Conservation (phyloP, 768 basidiomycete species). For the Pisolithus sp. region DNA sequence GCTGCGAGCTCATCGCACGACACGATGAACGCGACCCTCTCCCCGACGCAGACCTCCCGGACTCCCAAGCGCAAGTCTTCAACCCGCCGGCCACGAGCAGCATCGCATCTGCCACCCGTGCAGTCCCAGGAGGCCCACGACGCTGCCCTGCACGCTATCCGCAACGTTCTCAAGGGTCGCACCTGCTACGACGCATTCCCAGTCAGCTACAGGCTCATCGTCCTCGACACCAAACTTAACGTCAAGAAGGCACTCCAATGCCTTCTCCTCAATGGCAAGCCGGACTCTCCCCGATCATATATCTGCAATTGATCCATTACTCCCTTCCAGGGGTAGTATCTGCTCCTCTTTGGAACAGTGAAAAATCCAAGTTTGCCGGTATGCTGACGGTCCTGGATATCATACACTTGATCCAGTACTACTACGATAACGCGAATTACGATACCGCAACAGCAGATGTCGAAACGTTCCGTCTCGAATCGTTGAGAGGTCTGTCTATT, state of each 20-base stretch:
- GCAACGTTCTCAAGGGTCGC: slow-evolving; percentile 76
- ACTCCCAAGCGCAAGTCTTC: slow-evolving; percentile 49
- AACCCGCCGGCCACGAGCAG: slow-evolving; percentile 46
- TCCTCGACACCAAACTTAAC: slow-evolving; percentile 91
- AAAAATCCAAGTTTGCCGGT: slow-evolving; percentile 86
- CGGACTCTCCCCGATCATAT: not conserved
- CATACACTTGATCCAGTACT: slow-evolving; percentile 98
- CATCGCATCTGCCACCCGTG: slow-evolving; percentile 50
- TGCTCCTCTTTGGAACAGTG: slow-evolving; percentile 97
- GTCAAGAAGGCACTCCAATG: slow-evolving; percentile 94
- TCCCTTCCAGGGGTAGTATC: slow-evolving; percentile 79
- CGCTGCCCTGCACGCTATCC: slow-evolving; percentile 60
- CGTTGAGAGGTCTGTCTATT: slow-evolving; percentile 65
- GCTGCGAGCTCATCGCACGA: slow-evolving; percentile 3
- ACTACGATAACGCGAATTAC: slow-evolving; percentile 78
- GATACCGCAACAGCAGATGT: slow-evolving; percentile 87
- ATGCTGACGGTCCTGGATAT: slow-evolving; percentile 99
- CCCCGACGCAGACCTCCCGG: slow-evolving; percentile 45
- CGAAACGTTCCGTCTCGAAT: slow-evolving; percentile 84
- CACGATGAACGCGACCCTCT: slow-evolving; percentile 43
- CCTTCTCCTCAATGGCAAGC: slow-evolving; percentile 68
- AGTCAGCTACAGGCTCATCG: slow-evolving; percentile 92
- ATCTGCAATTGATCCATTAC: not conserved
- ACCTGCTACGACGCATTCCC: slow-evolving; percentile 96
- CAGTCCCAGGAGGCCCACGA: slow-evolving; percentile 61